These are phyloP conservation scores for Cytospora schulzeri DNA, from an alignment of 2,329 filamentous ascomycete species.

Conservation along the genomic window DNA sequence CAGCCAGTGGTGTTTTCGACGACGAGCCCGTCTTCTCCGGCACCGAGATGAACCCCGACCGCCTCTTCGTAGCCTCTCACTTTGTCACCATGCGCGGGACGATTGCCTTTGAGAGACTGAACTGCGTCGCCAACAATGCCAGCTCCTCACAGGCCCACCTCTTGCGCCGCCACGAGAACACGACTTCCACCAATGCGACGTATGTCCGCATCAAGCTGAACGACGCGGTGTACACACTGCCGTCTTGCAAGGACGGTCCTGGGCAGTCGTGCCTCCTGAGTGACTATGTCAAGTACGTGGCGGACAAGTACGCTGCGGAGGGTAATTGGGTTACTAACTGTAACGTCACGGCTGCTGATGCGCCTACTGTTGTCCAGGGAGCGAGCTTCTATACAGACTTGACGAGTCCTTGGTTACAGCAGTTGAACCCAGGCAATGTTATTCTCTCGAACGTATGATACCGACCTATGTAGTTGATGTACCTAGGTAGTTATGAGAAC, in stretches of 20 bases:
- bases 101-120: slow-evolving; percentile 64
- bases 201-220: slow-evolving; percentile 63
- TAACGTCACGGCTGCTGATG: slow-evolving; percentile 45
- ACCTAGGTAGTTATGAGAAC: background rate
- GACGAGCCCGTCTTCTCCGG: slow-evolving; percentile 51
- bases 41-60: slow-evolving; percentile 47
- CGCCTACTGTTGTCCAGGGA: slow-evolving; percentile 46
- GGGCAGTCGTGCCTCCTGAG: slow-evolving; percentile 54
- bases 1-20: slow-evolving; percentile 64
- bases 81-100: slow-evolving; percentile 67
- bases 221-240: slow-evolving; percentile 63
- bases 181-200: slow-evolving; percentile 36
- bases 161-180: slow-evolving; percentile 3
- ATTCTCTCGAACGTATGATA: slow-evolving; percentile 3
- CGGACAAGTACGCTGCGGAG: slow-evolving; percentile 47
- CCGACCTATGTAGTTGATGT: background rate
- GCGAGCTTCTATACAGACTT: slow-evolving; percentile 54
- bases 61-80: slow-evolving; percentile 57
- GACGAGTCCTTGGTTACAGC: slow-evolving; percentile 40
- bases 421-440: slow-evolving; percentile 22
- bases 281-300: slow-evolving; percentile 48
- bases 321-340: slow-evolving; percentile 54
- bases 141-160: background rate
- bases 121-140: slow-evolving; percentile 42
- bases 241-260: slow-evolving; percentile 56